Base-by-base conservation (phyloP, 1,139 yeast genomes). In the Candida mesenterica region DNA sequence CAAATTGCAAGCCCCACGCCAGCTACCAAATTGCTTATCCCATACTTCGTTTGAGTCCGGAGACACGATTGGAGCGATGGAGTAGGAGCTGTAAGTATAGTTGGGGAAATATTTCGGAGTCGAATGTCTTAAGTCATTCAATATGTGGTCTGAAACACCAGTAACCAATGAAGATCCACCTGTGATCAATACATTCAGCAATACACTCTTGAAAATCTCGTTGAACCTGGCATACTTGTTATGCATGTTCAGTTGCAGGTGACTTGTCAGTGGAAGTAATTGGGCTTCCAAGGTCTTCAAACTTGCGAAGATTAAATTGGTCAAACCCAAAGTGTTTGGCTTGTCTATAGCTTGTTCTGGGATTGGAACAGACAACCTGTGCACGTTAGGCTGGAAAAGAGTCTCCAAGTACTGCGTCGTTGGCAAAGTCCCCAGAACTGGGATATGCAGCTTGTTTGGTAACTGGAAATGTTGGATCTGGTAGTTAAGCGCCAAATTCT, bases 1-100 rank as follows among this genome's bases (percentile, higher is more conserved):
- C 49, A 80, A 67, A 44, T 78, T 76, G 45, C 80, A 73, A 2
- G 87, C 86, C 28, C 88, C 88, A 24, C 77, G 53, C 88, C 88
- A 81, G 12, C 74, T 68, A 30, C 82, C 75, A 44, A 71, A 73
- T 40, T 65, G 72, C 48, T 79, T 70, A 45, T 80, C 86, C 70
- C 74, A 68, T 13, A 57, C 50, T 33, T 69, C 73, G 16, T 50
- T 40, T 9, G 42, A 37, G 20, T 43, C 45, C 15, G 43, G 40
- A 28, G 35, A 35, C 10, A 45, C 39, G 7, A 46, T 39, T 14
- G 45, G 53, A 46, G 58, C 15, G 59, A 65, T 60, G 16, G 66
- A 44, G 44, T 58, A 62, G 2, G 68, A 60, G 36, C 62, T 61
- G 33, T 72, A 59, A 27, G 50, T 54, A 50, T 67, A 69, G 52